Conservation (phyloP, 2,329 filamentous ascomycete genomes). For the Epicoccum sorghinum region DNA sequence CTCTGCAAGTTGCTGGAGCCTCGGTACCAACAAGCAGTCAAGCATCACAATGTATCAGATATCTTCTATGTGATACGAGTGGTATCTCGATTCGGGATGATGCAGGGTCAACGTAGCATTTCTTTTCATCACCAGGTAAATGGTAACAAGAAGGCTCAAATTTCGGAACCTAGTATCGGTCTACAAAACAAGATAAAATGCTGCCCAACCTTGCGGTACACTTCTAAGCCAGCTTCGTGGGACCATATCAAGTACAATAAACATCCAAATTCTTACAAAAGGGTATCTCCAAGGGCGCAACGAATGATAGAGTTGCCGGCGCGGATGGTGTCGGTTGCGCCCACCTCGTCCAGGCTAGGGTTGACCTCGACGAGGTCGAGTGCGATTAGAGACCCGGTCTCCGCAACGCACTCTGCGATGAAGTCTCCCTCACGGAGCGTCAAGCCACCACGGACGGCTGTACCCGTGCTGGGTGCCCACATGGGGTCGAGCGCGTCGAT, state of each 20-base stretch:
- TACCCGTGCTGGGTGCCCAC: slow-evolving; percentile 96
- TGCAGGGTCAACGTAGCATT: no score
- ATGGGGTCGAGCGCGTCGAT: slow-evolving; percentile 95
- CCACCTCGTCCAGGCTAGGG: slow-evolving; percentile 57
- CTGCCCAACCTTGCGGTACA: neutral
- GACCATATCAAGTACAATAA: slow-evolving; percentile 3
- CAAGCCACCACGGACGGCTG: slow-evolving; percentile 88
- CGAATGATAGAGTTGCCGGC: slow-evolving; percentile 90
- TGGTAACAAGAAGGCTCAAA: no score
- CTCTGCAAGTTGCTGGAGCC: neutral
- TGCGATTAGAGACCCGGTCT: slow-evolving; percentile 62
- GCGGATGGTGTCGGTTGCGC: slow-evolving; percentile 83
- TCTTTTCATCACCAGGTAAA: no score
- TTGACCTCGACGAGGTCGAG: slow-evolving; percentile 64
- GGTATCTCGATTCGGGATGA: no score
- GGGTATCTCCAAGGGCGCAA: slow-evolving; percentile 88
- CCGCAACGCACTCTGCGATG: slow-evolving; percentile 76
- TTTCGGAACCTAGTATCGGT: no score
- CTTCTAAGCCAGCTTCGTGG: slow-evolving; percentile 1
- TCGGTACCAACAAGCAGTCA: neutral
- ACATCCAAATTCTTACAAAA: slow-evolving; percentile 62
- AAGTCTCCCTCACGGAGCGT: slow-evolving; percentile 96
- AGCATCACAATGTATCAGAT: neutral
- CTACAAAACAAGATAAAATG: neutral
- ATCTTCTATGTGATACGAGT: neutral